Evolutionary conservation across 805 yeast species (phyloP), one percentile per base, ranked within the genome.

Genomic region (Ogataea wickerhamii): DNA sequence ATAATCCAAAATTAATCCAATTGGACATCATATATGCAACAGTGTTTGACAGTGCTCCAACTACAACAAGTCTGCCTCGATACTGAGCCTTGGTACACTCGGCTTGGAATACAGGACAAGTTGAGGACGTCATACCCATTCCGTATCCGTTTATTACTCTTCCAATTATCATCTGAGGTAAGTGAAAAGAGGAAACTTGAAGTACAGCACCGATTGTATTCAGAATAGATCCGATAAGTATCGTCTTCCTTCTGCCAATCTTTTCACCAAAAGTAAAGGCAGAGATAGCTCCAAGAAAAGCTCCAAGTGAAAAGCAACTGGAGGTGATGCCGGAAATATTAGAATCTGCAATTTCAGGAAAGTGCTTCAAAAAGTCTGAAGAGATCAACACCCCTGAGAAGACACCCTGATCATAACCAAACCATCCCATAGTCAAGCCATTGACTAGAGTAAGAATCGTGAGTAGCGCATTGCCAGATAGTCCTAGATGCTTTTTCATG

Each of bases 51-150:
- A 66, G 56, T 32, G 68, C 62, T 44, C 66, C 65, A 44, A 68
- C 48, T 51, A 60, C 58, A 32, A 69, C 64, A 40, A 66, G 48
- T 38, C 52, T 54, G 32, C 72, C 71, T 53, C 70, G 58, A 30
- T 49, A 48, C 24, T 61, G 53, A 8, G 67, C 52, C 36, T 61
- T 61, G 26, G 72, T 60, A 46, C 67, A 63, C 48, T 70, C 75
- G 1, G 74, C 61, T 45, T 66, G 72, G 66, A 68, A 70, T 29
- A 67, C 66, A 4, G 75, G 75, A 33, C 66, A 66, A 13, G 74
- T 68, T 16, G 74, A 60, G 7, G 73, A 67, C 47, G 60, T 64
- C 45, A 67, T 48, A 30, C 74, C 74, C 39, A 63, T 68, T 46
- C 74, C 75, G 28, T 70, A 38, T 32, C 74, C 74, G 13, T 71